Base-by-base conservation (phyloP, 805 yeast species). In the Yarrowia phangngaensis region DNA sequence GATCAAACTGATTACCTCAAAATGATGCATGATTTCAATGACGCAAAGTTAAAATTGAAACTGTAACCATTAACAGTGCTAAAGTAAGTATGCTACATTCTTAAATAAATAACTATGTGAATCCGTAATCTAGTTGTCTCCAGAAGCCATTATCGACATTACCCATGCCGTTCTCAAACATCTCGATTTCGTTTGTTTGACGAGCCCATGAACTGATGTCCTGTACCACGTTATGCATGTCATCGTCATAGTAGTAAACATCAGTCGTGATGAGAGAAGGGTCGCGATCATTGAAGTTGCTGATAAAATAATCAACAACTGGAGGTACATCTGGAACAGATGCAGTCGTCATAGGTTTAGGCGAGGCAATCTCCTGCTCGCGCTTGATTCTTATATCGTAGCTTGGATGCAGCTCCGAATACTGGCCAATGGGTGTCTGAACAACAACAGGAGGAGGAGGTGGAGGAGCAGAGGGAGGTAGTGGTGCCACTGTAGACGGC, bases 131-230 rank as follows among this genome's bases (percentile, higher is more conserved):
- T 4, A 56, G 41, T 20, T 55, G 49, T 30, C 55, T 47, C 38
- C 45, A 38, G 11, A 38, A 19, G 13, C 45, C 45, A 4, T 43
- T 47, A 53, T 54, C 53, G 45, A 50, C 45, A 32, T 53, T 34
- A 15, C 49, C 54, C 15, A 54, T 32, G 23, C 52, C 41, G 46
- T 49, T 45, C 13, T 45, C 46, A 22, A 46, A 24, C 14, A 36
- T 52, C 22, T 29, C 31, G 6, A 35, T 27, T 20, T 52, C 53
- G 43, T 33, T 53, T 4, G 47, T 32, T 32, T 38, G 47, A 17
- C 53, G 35, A 2, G 60, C 58, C 60, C 60, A 58, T 12, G 58
- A 50, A 4, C 61, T 58, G 20, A 58, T 58, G 35, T 57, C 60
- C 51, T 58, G 61, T 8, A 58, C 59, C 60, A 58, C 57, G 30